Percentiles rank a stretch among this genome's conserved stretches.
phyloP scores from a whole-genome alignment of 2,329 filamentous ascomycete species.

The Penicillium crustosum region DNA sequence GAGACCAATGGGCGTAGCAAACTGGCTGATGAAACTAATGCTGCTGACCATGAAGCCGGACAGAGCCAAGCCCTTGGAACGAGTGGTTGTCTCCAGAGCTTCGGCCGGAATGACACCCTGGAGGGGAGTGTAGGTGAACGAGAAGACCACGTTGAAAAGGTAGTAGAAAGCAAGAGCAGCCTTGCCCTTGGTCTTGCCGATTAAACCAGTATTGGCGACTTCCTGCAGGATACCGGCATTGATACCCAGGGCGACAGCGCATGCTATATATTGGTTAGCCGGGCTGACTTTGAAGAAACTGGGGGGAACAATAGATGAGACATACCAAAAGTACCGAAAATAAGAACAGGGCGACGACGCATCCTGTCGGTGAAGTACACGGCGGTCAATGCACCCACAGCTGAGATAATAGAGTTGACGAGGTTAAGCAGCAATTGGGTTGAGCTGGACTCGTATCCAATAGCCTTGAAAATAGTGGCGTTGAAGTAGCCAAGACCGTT shows the following conservation, averaged over 20 bases:
- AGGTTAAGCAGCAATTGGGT: constrained; percentile 50
- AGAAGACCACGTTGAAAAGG: constrained; percentile 52
- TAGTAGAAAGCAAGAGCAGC: constrained; percentile 52
- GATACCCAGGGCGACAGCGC: constrained; percentile 45
- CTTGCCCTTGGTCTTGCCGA: constrained; percentile 42
- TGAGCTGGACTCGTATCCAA: constrained; percentile 28
- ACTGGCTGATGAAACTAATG: constrained; percentile 52
- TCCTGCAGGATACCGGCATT: constrained; percentile 49
- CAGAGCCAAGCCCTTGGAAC: constrained; percentile 50
- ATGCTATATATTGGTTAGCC: constrained; percentile 26
- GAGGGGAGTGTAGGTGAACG: constrained; percentile 53
- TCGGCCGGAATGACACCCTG: constrained; percentile 52
- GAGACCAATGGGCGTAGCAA: constrained; percentile 50
- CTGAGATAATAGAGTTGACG: constrained; percentile 49
- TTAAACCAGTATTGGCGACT: constrained; percentile 33
- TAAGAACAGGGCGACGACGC: constrained; percentile 49
- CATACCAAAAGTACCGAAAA: constrained; percentile 45
- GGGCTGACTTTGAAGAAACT: background rate
- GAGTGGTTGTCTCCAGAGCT: constrained; percentile 51
- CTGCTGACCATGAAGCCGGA: constrained; percentile 49
- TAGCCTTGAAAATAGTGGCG: constrained; percentile 47
- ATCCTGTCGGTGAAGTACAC: constrained; percentile 49
- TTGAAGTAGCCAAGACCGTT: constrained; percentile 56
- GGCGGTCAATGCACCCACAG: constrained; percentile 48
- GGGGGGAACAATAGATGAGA: background rate